These are phyloP conservation scores for Mortierella sp. DNA, from an alignment of 371 early-diverging fungal genomes.

Conservation along the genomic window DNA sequence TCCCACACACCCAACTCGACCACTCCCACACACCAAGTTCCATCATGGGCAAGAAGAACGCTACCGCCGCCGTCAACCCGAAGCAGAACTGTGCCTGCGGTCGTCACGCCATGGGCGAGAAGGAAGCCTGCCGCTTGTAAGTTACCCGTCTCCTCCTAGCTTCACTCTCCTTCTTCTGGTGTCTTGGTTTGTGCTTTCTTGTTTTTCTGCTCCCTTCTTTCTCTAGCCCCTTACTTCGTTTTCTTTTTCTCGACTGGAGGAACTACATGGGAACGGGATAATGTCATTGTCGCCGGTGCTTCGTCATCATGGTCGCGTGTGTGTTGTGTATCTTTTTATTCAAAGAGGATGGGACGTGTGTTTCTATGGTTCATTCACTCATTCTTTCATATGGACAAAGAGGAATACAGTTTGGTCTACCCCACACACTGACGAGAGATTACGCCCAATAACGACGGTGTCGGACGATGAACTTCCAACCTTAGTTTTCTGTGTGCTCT, in stretches of 20 bases:
- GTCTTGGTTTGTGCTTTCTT: neutral
- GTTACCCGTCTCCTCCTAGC: neutral
- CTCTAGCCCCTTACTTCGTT: neutral
- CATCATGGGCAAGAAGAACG: constrained; percentile 48
- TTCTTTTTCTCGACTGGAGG: neutral
- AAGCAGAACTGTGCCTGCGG: constrained; percentile 57
- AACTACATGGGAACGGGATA: neutral
- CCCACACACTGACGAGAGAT: neutral
- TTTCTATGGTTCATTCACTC: neutral
- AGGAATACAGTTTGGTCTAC: constrained; percentile 10
- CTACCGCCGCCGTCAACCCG: constrained; percentile 44
- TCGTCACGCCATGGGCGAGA: constrained; percentile 48
- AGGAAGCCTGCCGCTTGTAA: constrained; percentile 57
- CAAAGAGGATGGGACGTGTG: neutral
- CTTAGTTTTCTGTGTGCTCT: neutral
- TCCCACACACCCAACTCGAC: neutral
- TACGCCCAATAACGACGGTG: neutral
- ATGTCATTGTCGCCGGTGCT: neutral
- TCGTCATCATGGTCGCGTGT: neutral
- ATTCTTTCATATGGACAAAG: constrained; percentile 2
- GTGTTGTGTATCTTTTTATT: neutral
- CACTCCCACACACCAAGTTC: neutral
- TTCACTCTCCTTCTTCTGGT: neutral
- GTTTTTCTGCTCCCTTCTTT: neutral
- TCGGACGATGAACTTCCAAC: constrained; percentile 7